Conservation (phyloP, 352 stramenopile species). For the Phytopythium boreale region DNA sequence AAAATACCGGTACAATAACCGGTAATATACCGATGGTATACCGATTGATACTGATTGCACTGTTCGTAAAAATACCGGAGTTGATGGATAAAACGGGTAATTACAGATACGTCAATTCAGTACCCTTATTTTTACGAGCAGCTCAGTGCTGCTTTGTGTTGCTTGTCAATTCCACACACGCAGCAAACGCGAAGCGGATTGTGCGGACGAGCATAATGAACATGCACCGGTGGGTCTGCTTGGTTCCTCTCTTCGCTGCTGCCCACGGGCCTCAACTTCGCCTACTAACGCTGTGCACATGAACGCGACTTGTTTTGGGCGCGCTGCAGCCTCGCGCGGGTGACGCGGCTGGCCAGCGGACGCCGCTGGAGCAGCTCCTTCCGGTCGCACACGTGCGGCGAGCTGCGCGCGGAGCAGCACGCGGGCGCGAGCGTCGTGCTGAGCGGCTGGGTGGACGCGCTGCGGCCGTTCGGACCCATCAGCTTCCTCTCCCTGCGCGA, state of each 20-base stretch:
- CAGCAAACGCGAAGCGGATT: not conserved
- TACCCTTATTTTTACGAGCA: not conserved
- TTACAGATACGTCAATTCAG: not conserved
- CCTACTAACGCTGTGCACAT: not conserved
- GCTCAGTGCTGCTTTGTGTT: not conserved
- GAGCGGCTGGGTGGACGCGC: slow-evolving; percentile 78
- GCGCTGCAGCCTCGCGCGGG: slow-evolving; percentile 16
- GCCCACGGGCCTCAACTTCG: not conserved
- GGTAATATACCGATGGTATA: not conserved
- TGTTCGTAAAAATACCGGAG: not conserved
- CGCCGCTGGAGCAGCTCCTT: slow-evolving; percentile 37
- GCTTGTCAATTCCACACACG: not conserved
- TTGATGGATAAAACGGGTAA: not conserved
- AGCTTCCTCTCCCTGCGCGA: slow-evolving; percentile 84
- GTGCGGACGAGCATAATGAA: not conserved
- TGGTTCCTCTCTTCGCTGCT: not conserved
- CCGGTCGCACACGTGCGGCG: slow-evolving; percentile 73
- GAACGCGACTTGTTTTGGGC: too few relatives aligned
- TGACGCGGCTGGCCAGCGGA: slow-evolving; percentile 6
- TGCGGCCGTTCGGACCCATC: slow-evolving; percentile 73
- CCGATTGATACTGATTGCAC: not conserved
- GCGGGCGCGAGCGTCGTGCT: slow-evolving; percentile 57
- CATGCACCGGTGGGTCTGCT: not conserved
- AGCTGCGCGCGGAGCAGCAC: slow-evolving; percentile 47
- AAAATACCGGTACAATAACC: not conserved